These are phyloP conservation scores for Dispira parvispora DNA, from an alignment of 192 early-diverging fungal species.

Conservation along the genomic window DNA sequence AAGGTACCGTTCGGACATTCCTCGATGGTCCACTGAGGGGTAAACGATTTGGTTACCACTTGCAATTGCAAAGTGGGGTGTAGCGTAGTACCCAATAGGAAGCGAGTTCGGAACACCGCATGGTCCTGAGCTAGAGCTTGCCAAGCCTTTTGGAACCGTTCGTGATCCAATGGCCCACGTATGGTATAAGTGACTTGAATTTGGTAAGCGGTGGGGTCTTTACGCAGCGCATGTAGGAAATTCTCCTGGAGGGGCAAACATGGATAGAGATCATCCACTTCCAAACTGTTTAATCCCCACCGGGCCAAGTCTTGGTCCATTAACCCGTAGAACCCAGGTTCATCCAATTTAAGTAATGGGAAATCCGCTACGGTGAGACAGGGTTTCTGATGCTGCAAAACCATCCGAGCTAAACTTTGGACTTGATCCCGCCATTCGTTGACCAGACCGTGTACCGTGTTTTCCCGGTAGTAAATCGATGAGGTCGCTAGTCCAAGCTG, in stretches of 20 bases:
- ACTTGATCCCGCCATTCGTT: background rate
- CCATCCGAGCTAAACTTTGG: background rate
- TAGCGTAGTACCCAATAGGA: background rate
- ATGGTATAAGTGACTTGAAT: background rate
- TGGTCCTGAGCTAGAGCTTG: background rate
- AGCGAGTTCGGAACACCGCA: background rate
- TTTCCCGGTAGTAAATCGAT: background rate
- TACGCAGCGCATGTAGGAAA: background rate
- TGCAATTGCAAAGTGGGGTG: background rate
- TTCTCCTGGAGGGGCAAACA: background rate
- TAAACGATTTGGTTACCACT: background rate
- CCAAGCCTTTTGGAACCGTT: background rate
- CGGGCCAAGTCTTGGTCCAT: background rate
- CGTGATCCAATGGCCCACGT: background rate
- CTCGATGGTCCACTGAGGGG: background rate
- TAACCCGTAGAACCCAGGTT: background rate
- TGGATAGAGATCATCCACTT: background rate
- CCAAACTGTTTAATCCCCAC: background rate
- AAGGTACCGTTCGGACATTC: background rate
- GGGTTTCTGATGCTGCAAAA: background rate
- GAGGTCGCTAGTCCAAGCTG: too few relatives aligned
- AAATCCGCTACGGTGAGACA: background rate
- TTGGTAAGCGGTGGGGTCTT: constrained; percentile 9
- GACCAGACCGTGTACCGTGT: background rate
- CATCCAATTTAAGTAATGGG: background rate